Percentiles rank a stretch among this genome's conserved stretches.
Conservation (phyloP, 78 protist genomes). For the Pelomyxa schiedti region DNA sequence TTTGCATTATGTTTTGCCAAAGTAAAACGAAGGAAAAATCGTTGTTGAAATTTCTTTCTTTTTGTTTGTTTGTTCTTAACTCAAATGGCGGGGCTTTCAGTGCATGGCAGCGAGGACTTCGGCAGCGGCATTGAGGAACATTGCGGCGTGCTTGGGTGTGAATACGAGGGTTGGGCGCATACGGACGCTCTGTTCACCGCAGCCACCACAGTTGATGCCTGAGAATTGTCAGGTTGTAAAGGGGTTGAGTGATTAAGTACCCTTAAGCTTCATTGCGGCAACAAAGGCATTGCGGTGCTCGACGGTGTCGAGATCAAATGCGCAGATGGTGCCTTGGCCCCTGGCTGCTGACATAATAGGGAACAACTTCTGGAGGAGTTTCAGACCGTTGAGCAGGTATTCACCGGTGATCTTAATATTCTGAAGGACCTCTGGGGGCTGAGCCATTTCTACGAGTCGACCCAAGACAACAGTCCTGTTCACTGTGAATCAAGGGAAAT, state of each 20-base stretch:
- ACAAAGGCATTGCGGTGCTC: constrained; percentile 37
- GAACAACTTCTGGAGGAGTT: constrained; percentile 1
- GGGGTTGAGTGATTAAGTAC: background rate
- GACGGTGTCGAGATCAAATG: constrained; percentile 46
- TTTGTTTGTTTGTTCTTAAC: too few species aligned
- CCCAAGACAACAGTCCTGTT: background rate
- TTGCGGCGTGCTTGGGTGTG: too few species aligned
- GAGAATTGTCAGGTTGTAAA: too few species aligned
- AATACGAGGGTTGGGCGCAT: background rate
- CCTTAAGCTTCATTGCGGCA: constrained; percentile 2
- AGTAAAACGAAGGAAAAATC: too few species aligned
- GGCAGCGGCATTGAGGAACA: too few species aligned
- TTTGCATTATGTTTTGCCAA: too few species aligned
- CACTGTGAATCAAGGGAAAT: background rate
- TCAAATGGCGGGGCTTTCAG: too few species aligned
- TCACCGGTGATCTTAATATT: constrained; percentile 50
- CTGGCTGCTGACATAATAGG: constrained; percentile 39
- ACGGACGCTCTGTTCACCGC: background rate
- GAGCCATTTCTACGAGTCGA: constrained; percentile 4
- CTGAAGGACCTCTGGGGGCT: constrained; percentile 37
- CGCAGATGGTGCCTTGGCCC: constrained; percentile 60
- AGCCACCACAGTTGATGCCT: too few species aligned
- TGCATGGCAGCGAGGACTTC: too few species aligned
- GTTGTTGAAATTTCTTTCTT: too few species aligned
- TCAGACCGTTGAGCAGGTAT: constrained; percentile 32